phyloP scores from a whole-genome alignment of 192 early-diverging fungal genomes.

The Backusella tarrabulga region DNA sequence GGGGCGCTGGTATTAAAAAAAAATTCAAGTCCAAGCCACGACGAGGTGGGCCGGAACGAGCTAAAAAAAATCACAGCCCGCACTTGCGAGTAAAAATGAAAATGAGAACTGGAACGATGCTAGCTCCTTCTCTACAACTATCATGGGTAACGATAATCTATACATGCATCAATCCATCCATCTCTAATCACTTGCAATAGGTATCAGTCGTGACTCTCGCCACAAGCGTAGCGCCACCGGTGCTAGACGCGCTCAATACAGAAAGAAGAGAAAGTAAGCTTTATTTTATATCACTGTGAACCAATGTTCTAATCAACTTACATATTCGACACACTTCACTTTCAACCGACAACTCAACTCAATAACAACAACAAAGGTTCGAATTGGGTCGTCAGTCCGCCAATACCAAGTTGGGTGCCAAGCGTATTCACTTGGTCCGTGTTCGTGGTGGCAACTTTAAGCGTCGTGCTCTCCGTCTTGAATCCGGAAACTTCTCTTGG shows the following conservation, averaged over 20 bases:
- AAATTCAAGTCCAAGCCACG: neutral
- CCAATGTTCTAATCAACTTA: neutral
- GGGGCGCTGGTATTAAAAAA: neutral
- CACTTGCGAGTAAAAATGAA: neutral
- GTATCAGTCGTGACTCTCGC: slow-evolving; percentile 99
- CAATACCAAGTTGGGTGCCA: slow-evolving; percentile 95
- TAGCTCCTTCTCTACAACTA: slow-evolving; percentile 22
- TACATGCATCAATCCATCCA: slow-evolving; percentile 19
- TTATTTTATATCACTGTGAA: neutral
- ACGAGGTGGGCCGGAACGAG: neutral
- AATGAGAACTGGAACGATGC: neutral
- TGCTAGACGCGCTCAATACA: slow-evolving; percentile 98
- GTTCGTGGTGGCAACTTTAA: slow-evolving; percentile 99
- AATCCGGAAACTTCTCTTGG: slow-evolving; percentile 97
- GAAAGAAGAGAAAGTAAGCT: slow-evolving; percentile 98
- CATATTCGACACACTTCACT: neutral
- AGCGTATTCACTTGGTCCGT: slow-evolving; percentile 95
- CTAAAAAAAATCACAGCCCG: neutral
- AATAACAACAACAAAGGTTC: slow-evolving; percentile 50
- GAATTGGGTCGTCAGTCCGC: slow-evolving; percentile 98
- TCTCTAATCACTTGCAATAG: slow-evolving; percentile 40
- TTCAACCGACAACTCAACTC: neutral
- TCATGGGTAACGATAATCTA: slow-evolving; percentile 21
- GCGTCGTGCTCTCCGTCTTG: slow-evolving; percentile 97
- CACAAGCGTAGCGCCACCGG: slow-evolving; percentile 98